Evolutionary conservation across 2,329 filamentous ascomycete species (phyloP).

Genomic region (Plectosphaerella cucumerina): DNA sequence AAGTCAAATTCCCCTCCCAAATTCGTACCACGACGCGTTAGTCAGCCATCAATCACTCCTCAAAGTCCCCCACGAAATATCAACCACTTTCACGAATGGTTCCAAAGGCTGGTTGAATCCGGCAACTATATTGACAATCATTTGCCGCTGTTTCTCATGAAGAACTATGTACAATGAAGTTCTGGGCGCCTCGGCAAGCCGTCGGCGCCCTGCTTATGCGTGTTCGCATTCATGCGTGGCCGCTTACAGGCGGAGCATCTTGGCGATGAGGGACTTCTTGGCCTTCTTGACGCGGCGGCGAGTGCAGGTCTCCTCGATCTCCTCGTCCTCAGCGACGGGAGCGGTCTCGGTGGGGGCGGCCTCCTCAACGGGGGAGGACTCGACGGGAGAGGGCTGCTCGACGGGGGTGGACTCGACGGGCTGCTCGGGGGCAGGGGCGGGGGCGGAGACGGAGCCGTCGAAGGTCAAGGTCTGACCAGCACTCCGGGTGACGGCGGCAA

Average conservation of each 20-base stretch:
- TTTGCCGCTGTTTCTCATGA: too few species aligned
- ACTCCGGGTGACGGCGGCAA: constrained; percentile 33
- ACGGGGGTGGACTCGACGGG: constrained; percentile 1
- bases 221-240: not conserved
- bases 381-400: constrained; percentile 1
- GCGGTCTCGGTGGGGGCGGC: constrained; percentile 1
- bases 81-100: too few species aligned
- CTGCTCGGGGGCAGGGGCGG: not conserved
- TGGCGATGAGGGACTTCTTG: not conserved
- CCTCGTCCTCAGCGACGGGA: not conserved
- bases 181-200: too few species aligned
- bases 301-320: constrained; percentile 4
- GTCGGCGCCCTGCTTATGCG: too few species aligned
- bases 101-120: too few species aligned
- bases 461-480: constrained; percentile 34
- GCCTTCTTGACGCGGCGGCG: constrained; percentile 4
- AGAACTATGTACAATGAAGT: too few species aligned
- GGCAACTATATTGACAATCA: too few species aligned
- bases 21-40: too few species aligned
- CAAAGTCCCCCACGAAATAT: too few species aligned
- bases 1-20: too few species aligned
- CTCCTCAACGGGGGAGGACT: constrained; percentile 1
- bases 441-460: constrained; percentile 13
- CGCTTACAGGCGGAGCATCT: not conserved
- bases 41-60: too few species aligned